These are phyloP conservation scores for Fraxinus sp. DNA, from an alignment of 305 asterid genomes.

Conservation along the genomic window DNA sequence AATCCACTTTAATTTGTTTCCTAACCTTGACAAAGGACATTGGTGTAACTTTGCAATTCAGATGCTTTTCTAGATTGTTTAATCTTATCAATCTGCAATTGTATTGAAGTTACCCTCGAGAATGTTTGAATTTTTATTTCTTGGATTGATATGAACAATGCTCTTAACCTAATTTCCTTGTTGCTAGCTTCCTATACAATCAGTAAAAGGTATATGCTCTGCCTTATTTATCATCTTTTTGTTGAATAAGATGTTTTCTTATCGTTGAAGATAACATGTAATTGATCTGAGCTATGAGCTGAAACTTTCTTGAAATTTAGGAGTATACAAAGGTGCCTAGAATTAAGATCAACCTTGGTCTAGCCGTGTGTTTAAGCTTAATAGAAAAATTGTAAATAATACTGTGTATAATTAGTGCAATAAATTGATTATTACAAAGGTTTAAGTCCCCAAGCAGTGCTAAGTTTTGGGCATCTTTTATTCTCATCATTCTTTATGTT, in stretches of 20 bases:
- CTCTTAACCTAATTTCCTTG: not conserved
- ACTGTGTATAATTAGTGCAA: not conserved
- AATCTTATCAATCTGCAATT: not conserved
- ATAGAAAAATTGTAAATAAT: slow-evolving; percentile 1
- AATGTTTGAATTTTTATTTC: not conserved
- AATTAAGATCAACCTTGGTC: not conserved
- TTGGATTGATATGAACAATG: not conserved
- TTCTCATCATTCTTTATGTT: slow-evolving; percentile 12
- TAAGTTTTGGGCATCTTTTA: slow-evolving; percentile 15
- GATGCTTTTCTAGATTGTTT: not conserved
- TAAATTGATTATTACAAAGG: slow-evolving; percentile 8
- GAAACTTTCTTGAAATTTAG: not conserved
- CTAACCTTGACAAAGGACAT: not conserved
- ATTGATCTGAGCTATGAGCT: not conserved
- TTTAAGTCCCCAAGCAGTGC: slow-evolving; percentile 11
- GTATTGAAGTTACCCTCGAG: not conserved
- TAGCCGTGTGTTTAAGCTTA: not conserved
- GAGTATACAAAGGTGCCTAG: slow-evolving; percentile 3
- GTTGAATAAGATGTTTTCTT: not conserved
- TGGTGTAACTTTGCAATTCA: not conserved
- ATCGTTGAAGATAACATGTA: not conserved
- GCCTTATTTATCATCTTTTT: not conserved
- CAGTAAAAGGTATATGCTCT: not conserved
- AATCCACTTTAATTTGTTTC: not conserved
- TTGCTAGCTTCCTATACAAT: not conserved